These are phyloP conservation scores for Dothideomycetidae sp. DNA, from an alignment of 2,329 filamentous ascomycete species.

Conservation along the genomic window DNA sequence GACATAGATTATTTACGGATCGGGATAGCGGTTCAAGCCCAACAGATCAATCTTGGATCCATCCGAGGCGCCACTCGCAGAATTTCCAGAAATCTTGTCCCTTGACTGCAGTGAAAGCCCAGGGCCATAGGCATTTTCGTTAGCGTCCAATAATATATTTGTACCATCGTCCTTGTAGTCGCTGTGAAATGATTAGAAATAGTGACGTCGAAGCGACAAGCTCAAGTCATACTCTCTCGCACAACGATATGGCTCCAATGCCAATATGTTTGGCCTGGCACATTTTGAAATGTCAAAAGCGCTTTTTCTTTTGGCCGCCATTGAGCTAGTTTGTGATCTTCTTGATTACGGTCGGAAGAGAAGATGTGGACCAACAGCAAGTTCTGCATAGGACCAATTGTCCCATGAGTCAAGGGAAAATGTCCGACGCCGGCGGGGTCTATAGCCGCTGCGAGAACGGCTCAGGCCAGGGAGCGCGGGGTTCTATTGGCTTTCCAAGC, in stretches of 20 bases:
- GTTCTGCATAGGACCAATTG: neutral
- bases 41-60: constrained; percentile 57
- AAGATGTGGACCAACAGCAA: neutral
- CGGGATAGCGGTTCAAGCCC: constrained; percentile 84
- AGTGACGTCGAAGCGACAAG: neutral
- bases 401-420: neutral
- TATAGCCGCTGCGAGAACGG: neutral
- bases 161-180: constrained; percentile 98
- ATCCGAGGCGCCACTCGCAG: constrained; percentile 26
- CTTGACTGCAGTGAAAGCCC: constrained; percentile 44
- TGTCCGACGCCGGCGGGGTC: constrained; percentile 2
- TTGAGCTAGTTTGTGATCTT: neutral
- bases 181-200: constrained; percentile 20
- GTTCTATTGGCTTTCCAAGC: too few species aligned
- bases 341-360: neutral
- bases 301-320: constrained; percentile 1
- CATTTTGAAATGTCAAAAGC: constrained; percentile 37
- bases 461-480: neutral
- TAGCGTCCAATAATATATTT: constrained; percentile 91
- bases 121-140: constrained; percentile 92
- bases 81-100: constrained; percentile 33
- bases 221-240: constrained; percentile 33
- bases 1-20: constrained; percentile 42
- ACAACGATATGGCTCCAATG: constrained; percentile 39
- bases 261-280: constrained; percentile 38